Base-by-base conservation (phyloP, 2,329 filamentous ascomycete species). In the Alternaria alternata region DNA sequence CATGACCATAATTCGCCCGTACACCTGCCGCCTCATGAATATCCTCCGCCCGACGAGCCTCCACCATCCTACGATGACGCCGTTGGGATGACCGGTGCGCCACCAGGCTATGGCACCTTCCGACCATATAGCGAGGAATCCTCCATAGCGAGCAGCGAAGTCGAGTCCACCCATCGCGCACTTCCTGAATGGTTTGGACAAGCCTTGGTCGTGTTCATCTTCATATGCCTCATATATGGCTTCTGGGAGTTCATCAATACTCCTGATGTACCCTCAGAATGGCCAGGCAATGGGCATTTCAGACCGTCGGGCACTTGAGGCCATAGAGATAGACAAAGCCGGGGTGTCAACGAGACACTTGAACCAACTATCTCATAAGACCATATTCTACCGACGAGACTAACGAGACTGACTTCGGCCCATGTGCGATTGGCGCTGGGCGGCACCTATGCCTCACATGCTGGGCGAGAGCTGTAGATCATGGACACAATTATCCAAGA, bases 61-160 rank as follows among this genome's bases (percentile, higher is more conserved):
- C 75, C 73, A 7, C 75, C 75, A 4, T 77, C 75, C 2, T 78
- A 78, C 49, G 67, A 76, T 20, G 74, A 75, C 51, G 72, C 74
- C 5, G 74, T 67, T 3, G 65, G 66, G 2, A 69, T 69, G 16
- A 54, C 63, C 3, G 56, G 57, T 14, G 59, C 71, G 4, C 75
- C 75, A 1, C 70, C 72, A 34, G 63, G 70, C 48, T 77, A 78
- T 41, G 75, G 75, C 51, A 69, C 71, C 41, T 72, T 74, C 54
- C 59, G 61, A 44, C 67, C 70, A 3, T 75, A 71, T 51, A 62
- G 64, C n/a, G 73, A 76, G 36, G 67, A 63, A 18, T 76, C 73
- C 12, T 77, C 75, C 0, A 56, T 65, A 32, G 65, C 69, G 9
- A 77, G 71, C 61, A 77, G 70, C 60, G 67, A 74, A 48, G 62